Conservation (phyloP, 2,329 filamentous ascomycete genomes). For the Neodidymelliopsis sp. region DNA sequence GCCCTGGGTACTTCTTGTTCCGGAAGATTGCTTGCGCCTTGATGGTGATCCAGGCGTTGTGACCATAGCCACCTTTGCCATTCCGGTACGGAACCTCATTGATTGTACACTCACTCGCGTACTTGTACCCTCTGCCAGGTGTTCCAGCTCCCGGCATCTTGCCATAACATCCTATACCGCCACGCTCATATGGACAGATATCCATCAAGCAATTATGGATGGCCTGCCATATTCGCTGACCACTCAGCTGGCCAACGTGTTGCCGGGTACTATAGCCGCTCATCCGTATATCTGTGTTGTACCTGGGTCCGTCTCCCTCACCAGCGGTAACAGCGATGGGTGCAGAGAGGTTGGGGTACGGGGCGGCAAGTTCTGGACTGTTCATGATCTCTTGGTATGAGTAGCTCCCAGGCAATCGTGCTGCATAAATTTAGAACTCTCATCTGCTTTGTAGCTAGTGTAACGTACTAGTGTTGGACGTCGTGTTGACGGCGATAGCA, state of each 20-base stretch:
- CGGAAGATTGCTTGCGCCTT: constrained; percentile 4
- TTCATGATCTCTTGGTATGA: background rate
- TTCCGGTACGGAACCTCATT: background rate
- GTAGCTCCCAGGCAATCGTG: background rate
- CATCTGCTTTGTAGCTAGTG: too few relatives aligned
- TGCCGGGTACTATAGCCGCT: background rate
- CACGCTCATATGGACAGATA: constrained; percentile 4
- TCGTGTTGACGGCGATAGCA: background rate
- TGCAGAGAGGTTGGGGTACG: background rate
- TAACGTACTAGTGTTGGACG: background rate
- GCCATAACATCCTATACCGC: constrained; percentile 4
- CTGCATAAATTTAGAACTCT: too few relatives aligned
- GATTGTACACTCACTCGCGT: background rate
- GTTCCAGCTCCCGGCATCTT: constrained; percentile 1
- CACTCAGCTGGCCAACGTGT: constrained; percentile 6
- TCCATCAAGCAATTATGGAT: constrained; percentile 1
- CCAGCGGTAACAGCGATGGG: background rate
- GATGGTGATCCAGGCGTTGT: constrained; percentile 7
- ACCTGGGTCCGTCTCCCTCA: background rate
- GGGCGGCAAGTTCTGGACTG: background rate
- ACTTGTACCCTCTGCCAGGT: background rate
- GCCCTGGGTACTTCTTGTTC: constrained; percentile 1
- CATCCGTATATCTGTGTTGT: constrained; percentile 2
- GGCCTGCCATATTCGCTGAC: constrained; percentile 1
- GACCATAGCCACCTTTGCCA: background rate